Evolutionary conservation across 306 rosid species (phyloP).

Genomic region (Gastrolobium villosum): DNA sequence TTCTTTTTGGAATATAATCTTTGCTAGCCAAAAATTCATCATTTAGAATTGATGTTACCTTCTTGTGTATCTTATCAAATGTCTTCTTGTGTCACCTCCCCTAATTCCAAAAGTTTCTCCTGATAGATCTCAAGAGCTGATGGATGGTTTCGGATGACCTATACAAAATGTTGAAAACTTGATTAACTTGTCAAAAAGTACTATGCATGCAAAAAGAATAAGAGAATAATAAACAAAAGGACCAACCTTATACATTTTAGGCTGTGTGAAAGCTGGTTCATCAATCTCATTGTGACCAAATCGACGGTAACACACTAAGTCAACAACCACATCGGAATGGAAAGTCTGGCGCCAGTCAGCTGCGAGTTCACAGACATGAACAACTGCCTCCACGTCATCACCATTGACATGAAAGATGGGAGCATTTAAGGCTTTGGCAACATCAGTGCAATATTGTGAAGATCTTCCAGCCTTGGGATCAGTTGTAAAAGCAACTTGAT

Average conservation of each 20-base stretch:
- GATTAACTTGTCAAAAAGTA: constrained; percentile 31
- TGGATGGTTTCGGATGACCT: constrained; percentile 90
- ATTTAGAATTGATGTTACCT: constrained; percentile 74
- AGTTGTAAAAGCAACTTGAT: constrained; percentile 96
- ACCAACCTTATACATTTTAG: constrained; percentile 93
- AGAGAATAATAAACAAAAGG: constrained; percentile 10
- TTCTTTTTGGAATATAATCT: constrained; percentile 76
- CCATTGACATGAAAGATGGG: constrained; percentile 92
- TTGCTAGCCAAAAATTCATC: constrained; percentile 90
- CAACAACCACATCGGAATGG: constrained; percentile 92
- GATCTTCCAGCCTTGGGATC: constrained; percentile 89
- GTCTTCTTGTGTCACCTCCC: constrained; percentile 70
- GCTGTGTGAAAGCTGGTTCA: constrained; percentile 96
- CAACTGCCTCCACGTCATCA: constrained; percentile 90
- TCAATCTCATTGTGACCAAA: constrained; percentile 97
- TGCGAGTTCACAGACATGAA: constrained; percentile 83
- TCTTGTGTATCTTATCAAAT: constrained; percentile 70
- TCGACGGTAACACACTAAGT: constrained; percentile 88
- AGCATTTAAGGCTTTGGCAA: constrained; percentile 89
- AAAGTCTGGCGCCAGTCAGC: constrained; percentile 95
- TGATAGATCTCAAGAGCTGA: constrained; percentile 83
- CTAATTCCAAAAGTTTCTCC: constrained; percentile 78
- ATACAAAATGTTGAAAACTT: constrained; percentile 44
- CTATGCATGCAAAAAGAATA: background rate
- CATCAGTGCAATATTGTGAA: constrained; percentile 91